Conservation (phyloP, 2,329 filamentous ascomycete genomes). For the Aureobasidium vineae region DNA sequence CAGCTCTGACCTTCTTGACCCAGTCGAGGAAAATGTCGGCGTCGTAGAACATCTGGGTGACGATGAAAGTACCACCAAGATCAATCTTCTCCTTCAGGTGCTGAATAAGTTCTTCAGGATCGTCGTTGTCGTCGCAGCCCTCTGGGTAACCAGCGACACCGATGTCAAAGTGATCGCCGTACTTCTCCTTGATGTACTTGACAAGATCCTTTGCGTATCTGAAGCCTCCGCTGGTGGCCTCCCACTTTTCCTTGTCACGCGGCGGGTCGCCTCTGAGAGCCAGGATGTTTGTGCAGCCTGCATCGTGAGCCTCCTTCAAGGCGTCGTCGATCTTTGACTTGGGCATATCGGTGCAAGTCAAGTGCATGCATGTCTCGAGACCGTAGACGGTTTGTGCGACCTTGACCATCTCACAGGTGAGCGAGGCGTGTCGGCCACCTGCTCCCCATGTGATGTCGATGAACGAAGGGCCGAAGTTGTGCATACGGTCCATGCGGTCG, state of each 20-base stretch:
- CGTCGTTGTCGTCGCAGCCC: conserved; percentile 87
- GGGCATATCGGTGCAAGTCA: conserved; percentile 98
- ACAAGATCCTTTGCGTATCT: conserved; percentile 90
- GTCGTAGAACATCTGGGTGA: conserved; percentile 99
- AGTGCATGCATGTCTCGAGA: conserved; percentile 97
- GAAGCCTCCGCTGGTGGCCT: conserved; percentile 80
- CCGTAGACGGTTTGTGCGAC: conserved; percentile 94
- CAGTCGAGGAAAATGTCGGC: conserved; percentile 91
- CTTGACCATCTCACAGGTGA: conserved; percentile 97
- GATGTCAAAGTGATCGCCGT: conserved; percentile 92
- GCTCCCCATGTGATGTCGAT: conserved; percentile 99
- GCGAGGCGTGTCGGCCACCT: conserved; percentile 81
- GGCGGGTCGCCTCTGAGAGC: conserved; percentile 92
- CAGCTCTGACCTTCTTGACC: conserved; percentile 80
- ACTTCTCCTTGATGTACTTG: conserved; percentile 73
- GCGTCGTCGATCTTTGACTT: conserved; percentile 87
- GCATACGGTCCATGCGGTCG: conserved; percentile 99
- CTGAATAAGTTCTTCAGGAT: conserved; percentile 79
- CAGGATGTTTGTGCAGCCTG: conserved; percentile 95
- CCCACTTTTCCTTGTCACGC: conserved; percentile 91
- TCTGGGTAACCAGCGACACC: conserved; percentile 96
- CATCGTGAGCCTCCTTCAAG: conserved; percentile 82
- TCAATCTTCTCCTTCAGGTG: conserved; percentile 98
- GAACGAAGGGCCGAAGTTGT: conserved; percentile 87
- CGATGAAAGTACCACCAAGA: conserved; percentile 86